phyloP scores from a whole-genome alignment of 2,329 filamentous ascomycete species.

The Macrophomina tecta region DNA sequence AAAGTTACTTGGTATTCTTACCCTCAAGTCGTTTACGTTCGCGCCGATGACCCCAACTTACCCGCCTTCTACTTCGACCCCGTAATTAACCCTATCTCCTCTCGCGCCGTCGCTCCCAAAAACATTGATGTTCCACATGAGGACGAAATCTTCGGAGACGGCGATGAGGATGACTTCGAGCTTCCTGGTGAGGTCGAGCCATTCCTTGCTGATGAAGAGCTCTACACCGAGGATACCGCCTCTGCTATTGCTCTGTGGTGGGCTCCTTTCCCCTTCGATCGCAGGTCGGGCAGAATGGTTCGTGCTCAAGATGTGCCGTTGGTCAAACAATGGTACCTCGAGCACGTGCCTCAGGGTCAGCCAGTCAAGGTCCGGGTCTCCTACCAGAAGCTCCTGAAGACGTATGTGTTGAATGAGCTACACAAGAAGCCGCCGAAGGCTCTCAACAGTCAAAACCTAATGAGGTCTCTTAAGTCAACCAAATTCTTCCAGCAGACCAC shows the following conservation, averaged over 20 bases:
- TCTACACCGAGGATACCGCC: constrained; percentile 87
- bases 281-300: constrained; percentile 93
- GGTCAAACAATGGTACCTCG: constrained; percentile 97
- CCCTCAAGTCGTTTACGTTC: constrained; percentile 89
- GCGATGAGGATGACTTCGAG: constrained; percentile 85
- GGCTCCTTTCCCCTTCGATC: constrained; percentile 95
- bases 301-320: constrained; percentile 95
- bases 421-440: constrained; percentile 97
- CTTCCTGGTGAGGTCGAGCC: constrained; percentile 81
- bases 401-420: constrained; percentile 92
- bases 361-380: constrained; percentile 97
- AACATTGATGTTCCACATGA: constrained; percentile 92
- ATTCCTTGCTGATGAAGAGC: constrained; percentile 86
- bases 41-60: constrained; percentile 83
- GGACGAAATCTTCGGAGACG: constrained; percentile 88
- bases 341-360: constrained; percentile 88
- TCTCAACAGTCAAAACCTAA: constrained; percentile 89
- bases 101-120: constrained; percentile 89
- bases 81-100: constrained; percentile 97
- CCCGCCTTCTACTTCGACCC: constrained; percentile 98
- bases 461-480: constrained; percentile 88
- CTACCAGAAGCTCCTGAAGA: constrained; percentile 97
- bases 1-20: constrained; percentile 92
- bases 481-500: constrained; percentile 99
- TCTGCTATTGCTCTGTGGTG: constrained; percentile 96